Evolutionary conservation across 2,329 filamentous ascomycete genomes (phyloP), one percentile per base, ranked within the genome.

Genomic region (Neofusicoccum sp.): DNA sequence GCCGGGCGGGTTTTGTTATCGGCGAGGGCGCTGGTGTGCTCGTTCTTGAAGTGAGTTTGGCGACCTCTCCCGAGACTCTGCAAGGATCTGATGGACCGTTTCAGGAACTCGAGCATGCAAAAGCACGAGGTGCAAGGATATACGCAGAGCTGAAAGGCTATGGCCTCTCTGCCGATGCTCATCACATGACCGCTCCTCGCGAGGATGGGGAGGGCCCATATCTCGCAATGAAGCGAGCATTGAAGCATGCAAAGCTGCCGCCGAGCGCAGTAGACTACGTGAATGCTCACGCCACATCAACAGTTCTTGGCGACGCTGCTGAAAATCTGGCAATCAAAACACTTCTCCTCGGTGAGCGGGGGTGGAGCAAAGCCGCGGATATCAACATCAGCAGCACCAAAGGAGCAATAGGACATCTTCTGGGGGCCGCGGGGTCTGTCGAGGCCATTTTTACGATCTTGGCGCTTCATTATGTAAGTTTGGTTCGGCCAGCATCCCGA

Each of bases 241-340:
- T 99, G 62, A 86, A 82, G 67, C 85, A 90, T 69, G 91, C 92
- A 0, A 76, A 81, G 0, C 70, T 96, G 38, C 80, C 80, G 56
- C 93, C 95, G 0, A 76, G 76, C 0, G 78, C 86, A 41, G 86
- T 99, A 4, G 90, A 93, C 73, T 99, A 99, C 73, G 84, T 99
- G 71, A 99, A 98, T 70, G 95, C 95, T 1, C 95, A 99, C 71
- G 95, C 93, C 0, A 99, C 95, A 1, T 90, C 90, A 24, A 99
- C 93, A 0, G 75, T 82, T 6, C 82, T 98, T 2, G 95, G 95
- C 0, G 95, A 99, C 76, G 83, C 85, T 24, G 93, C 95, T 1
- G 95, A 99, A 76, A 93, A 93, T 54, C 78, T 81, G 6, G 95
- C 95, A 0, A 93, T 98, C 67, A 88, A 86, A 63, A 78, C 84